Evolutionary conservation across 2,329 filamentous ascomycete species (phyloP).

Genomic region (Sporothrix pseudoabietina): DNA sequence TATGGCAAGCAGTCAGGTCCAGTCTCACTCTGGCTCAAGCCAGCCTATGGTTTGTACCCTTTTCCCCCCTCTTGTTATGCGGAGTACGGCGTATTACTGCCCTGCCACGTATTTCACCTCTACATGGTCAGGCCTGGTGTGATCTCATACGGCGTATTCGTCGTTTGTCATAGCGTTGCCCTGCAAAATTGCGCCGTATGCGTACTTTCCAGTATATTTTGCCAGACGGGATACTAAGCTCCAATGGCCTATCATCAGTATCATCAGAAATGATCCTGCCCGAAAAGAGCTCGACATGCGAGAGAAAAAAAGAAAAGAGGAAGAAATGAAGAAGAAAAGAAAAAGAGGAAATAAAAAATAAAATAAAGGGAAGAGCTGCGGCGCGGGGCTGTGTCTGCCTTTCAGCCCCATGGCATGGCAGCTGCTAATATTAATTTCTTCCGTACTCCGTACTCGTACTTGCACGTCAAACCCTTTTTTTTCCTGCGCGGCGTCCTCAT

Average conservation of each 20-base stretch:
- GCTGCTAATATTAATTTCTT: slow-evolving; percentile 6
- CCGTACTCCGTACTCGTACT: not conserved
- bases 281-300: not conserved
- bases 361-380: not conserved
- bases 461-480: not conserved
- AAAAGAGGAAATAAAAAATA: not conserved
- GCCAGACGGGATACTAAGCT: not conserved
- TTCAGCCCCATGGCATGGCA: slow-evolving; percentile 28
- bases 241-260: not conserved
- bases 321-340: too few species aligned
- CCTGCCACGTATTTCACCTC: not conserved
- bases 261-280: not conserved
- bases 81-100: not conserved
- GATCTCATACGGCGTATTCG: not conserved
- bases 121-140: not conserved
- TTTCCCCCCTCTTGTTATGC: not conserved
- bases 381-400: slow-evolving; percentile 23
- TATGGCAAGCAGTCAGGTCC: not conserved
- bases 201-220: not conserved
- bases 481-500: slow-evolving; percentile 2
- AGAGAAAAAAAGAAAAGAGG: not conserved
- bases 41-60: not conserved
- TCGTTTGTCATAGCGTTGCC: not conserved
- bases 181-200: too few species aligned
- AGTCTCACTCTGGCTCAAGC: not conserved